Percentiles rank a stretch among this genome's conserved stretches.
Evolutionary conservation across 441 rosid genomes (phyloP).

Genomic region (Mallotus japonicus): DNA sequence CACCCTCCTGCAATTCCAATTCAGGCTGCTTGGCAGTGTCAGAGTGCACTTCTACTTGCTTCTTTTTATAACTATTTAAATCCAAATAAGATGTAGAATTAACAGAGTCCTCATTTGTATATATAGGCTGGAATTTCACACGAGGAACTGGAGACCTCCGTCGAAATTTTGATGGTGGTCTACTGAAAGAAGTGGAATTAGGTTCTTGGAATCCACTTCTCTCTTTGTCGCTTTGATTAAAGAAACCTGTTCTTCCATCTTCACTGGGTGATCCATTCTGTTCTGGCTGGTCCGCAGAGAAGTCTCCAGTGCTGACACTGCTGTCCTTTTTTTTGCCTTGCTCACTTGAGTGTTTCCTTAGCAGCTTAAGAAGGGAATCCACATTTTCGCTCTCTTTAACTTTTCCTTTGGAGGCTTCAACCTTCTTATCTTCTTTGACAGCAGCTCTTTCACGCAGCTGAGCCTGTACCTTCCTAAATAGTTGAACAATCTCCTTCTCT

Average conservation of each 20-base stretch:
- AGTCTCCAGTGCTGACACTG: constrained; percentile 30
- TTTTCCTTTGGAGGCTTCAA: constrained; percentile 45
- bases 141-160: constrained; percentile 62
- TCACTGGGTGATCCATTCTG: constrained; percentile 30
- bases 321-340: constrained; percentile 48
- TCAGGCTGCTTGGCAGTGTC: constrained; percentile 26
- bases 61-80: constrained; percentile 36
- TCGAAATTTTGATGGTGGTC: constrained; percentile 61
- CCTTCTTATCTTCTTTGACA: constrained; percentile 48
- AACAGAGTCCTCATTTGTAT: constrained; percentile 41
- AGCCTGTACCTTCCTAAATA: constrained; percentile 77
- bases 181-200: constrained; percentile 34
- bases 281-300: constrained; percentile 34
- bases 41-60: constrained; percentile 32
- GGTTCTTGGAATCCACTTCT: constrained; percentile 30
- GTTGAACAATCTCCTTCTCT: constrained; percentile 76
- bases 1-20: constrained; percentile 29
- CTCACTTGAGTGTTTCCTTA: constrained; percentile 69
- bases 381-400: constrained; percentile 59
- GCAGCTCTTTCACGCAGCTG: constrained; percentile 75
- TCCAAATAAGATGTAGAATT: constrained; percentile 32
- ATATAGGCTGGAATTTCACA: constrained; percentile 43
- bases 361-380: constrained; percentile 65
- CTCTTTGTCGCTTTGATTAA: constrained; percentile 20
- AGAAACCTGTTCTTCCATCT: constrained; percentile 30